Evolutionary conservation across 176 grass and related monocot genomes (phyloP), one percentile per base, ranked within the genome.

Genomic region (Tillandsia fasciculata): DNA sequence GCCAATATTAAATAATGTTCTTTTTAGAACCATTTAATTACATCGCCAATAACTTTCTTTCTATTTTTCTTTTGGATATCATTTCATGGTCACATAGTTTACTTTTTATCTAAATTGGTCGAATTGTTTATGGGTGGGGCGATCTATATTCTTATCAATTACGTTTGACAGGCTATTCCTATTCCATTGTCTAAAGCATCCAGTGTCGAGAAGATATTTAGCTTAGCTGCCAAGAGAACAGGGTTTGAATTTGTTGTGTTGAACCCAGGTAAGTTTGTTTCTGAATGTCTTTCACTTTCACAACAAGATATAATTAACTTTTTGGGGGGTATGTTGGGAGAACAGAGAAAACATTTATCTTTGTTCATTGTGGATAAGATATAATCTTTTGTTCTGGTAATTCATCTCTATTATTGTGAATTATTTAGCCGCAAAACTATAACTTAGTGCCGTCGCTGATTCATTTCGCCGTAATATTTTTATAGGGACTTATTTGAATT

Each of bases 171-270:
- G 94, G 89, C 2, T 76, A 76, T 99, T 74, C 94, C 94, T 17
- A 67, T 93, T 70, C 87, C 89, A 18, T 71, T 73, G 14, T 72
- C 94, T 22, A 87, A 84, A 85, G 84, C 74, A 77, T 67, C 83
- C 1, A 69, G 77, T 53, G 70, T 99, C 64, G 67, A 92, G 61
- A 89, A 89, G 74, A 97, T 92, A 53, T 97, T 97, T 64, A 75
- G 87, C 67, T 69, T 97, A 81, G 89, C 94, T 72, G 74, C 94
- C 27, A 67, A 90, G 75, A 80, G 73, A 86, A 70, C 87, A 54
- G 94, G 94, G 49, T 92, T 97, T 83, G 65, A 91, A 82, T 92
- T 92, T 79, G 82, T 82, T 73, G 69, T 77, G 22, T 64, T 90
- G 79, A 91, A 96, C 71, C 65, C 79, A 70, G 91, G 87, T 96